Base-by-base conservation (phyloP, 2,329 filamentous ascomycete species). In the Aspergillus flavus region DNA sequence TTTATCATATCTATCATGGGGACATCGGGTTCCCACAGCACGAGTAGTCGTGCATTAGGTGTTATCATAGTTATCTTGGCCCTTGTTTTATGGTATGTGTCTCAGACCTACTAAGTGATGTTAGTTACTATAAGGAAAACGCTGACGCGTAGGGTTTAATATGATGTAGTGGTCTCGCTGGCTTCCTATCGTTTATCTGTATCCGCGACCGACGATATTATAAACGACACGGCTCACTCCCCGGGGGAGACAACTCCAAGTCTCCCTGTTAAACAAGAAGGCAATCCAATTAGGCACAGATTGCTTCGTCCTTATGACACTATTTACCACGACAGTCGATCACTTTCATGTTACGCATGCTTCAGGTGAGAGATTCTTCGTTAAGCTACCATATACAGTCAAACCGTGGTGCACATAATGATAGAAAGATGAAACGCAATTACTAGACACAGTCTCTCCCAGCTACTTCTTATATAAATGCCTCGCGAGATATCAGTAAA, bases 1-100 rank as follows among this genome's bases (percentile, higher is more conserved):
- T 70, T 72, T n/a, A 61, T 72, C 10, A 66, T 72, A 39, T 66
- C 61, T 3, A 67, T 71, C 1, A 63, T 72, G 61, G 68, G 66
- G 0, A 59, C 68, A 2, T 57, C 21, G 5, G 62, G 61, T 0
- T 54, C 62, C 2, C 30, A 30, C 16, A 70, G 61, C 50, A 56
- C 21, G 4, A 66, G 64, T 26, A 69, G 69, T 61, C 60, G 65
- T 26, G 64, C 69, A 1, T 36, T 73, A 26, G 69, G 69, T 21
- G 67, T 58, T 4, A 59, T 72, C 26, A 39, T 71, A 6, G 60
- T 66, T 10, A 58, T 65, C 1, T 26, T 71, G 32, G 58, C 59
- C 4, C 43, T 68, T 21, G 48, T 62, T 16, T 21, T 72, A 6
- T 68, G 61, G 70, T 71, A 55, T 57, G 68, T 21, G n/a, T 21